Conservation (phyloP, 1,139 yeast genomes). For the Candida labiduridarum region DNA sequence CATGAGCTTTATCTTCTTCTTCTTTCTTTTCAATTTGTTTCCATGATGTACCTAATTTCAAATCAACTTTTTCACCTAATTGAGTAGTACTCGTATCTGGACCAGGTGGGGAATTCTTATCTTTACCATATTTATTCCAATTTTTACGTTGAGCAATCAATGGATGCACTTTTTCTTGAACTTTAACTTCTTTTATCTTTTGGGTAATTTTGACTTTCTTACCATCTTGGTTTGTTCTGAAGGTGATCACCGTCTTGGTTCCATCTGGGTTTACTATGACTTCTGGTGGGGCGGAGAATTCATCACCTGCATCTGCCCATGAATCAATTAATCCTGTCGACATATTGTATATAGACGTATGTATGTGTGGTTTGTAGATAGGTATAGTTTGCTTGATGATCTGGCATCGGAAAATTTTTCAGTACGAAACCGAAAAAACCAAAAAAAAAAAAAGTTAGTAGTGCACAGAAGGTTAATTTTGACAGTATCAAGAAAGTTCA, state of each 20-base stretch:
- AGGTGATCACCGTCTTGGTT: slow-evolving; percentile 84
- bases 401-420: slow-evolving; percentile 6
- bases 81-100: slow-evolving; percentile 90
- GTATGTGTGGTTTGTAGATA: background rate
- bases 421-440: background rate
- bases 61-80: slow-evolving; percentile 78
- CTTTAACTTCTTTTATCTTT: slow-evolving; percentile 73
- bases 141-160: slow-evolving; percentile 71
- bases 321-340: slow-evolving; percentile 45
- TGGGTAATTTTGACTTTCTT: slow-evolving; percentile 88
- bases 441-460: background rate
- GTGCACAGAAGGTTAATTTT: background rate
- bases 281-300: slow-evolving; percentile 69
- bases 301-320: slow-evolving; percentile 74
- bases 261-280: slow-evolving; percentile 82
- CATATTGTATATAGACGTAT: slow-evolving; percentile 23
- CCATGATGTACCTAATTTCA: slow-evolving; percentile 73
- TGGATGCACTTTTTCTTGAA: slow-evolving; percentile 81
- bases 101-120: slow-evolving; percentile 74
- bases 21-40: slow-evolving; percentile 61
- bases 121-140: slow-evolving; percentile 85
- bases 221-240: slow-evolving; percentile 74
- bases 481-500: background rate
- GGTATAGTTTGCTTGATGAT: background rate
- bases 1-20: slow-evolving; percentile 62